A percentile compares a stretch with the other conserved stretches of the same genome.
phyloP scores from a whole-genome alignment of 169 alveolate genomes.

The Plasmodium reichenowi region DNA sequence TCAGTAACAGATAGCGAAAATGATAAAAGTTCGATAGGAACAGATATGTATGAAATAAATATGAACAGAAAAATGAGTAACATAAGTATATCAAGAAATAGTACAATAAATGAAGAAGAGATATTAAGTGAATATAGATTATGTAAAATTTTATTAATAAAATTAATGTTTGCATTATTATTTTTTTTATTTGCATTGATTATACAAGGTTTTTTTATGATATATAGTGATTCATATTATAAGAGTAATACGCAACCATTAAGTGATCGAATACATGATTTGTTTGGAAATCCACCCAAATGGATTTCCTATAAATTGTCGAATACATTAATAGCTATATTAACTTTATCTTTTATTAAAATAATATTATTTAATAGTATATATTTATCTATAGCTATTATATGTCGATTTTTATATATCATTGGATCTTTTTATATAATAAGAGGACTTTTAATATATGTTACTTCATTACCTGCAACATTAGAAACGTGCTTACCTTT shows the following conservation, averaged over 20 bases:
- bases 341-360: conserved; percentile 19
- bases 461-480: conserved; percentile 69
- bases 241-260: conserved; percentile 47
- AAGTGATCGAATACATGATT: conserved; percentile 35
- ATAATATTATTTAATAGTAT: conserved; percentile 58
- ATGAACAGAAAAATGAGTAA: conserved; percentile 11
- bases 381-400: conserved; percentile 56
- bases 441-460: conserved; percentile 40
- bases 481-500: conserved; percentile 59
- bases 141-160: conserved; percentile 33
- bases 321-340: conserved; percentile 46
- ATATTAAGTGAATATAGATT: conserved; percentile 36
- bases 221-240: conserved; percentile 65
- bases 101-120: background rate
- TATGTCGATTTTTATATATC: conserved; percentile 65
- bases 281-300: conserved; percentile 23
- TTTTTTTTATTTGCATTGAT: conserved; percentile 36
- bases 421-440: conserved; percentile 58
- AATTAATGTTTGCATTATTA: conserved; percentile 20
- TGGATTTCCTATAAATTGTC: conserved; percentile 62
- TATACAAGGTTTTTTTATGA: conserved; percentile 71
- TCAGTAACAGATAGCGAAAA: conserved; percentile 17
- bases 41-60: conserved; percentile 25
- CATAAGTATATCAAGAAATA: conserved; percentile 1
- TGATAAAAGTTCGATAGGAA: background rate